Percentiles rank a stretch among this genome's conserved stretches.
Conservation (phyloP, 371 early-diverging fungal species). For the Smittium culicis region DNA sequence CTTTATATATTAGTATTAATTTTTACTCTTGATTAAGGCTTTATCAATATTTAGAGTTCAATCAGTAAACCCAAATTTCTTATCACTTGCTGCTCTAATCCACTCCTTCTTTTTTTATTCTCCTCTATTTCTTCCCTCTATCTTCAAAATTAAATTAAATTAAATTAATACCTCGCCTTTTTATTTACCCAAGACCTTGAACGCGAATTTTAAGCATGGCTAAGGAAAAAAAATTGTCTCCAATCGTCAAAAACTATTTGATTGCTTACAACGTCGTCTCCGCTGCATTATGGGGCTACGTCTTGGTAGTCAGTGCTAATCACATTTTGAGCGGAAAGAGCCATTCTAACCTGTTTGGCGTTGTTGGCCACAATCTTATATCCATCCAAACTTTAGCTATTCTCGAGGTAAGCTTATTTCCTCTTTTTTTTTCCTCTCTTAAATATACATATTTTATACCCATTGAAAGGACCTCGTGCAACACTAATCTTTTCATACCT, state of each 20-base stretch:
- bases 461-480: too few species aligned
- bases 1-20: too few species aligned
- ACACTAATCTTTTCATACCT: neutral
- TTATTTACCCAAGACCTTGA: too few species aligned
- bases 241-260: slow-evolving; percentile 37
- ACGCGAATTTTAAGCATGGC: neutral
- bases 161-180: too few species aligned
- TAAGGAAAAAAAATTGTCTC: neutral
- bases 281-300: slow-evolving; percentile 55
- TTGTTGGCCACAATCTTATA: slow-evolving; percentile 40
- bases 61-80: too few species aligned
- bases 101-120: too few species aligned
- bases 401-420: slow-evolving; percentile 44
- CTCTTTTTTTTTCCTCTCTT: neutral
- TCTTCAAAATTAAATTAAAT: too few species aligned
- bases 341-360: slow-evolving; percentile 40
- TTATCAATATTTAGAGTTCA: too few species aligned
- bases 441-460: too few species aligned
- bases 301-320: slow-evolving; percentile 39
- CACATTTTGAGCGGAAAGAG: slow-evolving; percentile 38
- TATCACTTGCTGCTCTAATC: too few species aligned
- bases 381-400: slow-evolving; percentile 62
- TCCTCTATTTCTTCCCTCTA: too few species aligned
- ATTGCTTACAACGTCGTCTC: slow-evolving; percentile 64
- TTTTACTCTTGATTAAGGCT: too few species aligned